Evolutionary conservation across 2,329 filamentous ascomycete species (phyloP), one percentile per base, ranked within the genome.

Genomic region (Arthrinium puccinioides): DNA sequence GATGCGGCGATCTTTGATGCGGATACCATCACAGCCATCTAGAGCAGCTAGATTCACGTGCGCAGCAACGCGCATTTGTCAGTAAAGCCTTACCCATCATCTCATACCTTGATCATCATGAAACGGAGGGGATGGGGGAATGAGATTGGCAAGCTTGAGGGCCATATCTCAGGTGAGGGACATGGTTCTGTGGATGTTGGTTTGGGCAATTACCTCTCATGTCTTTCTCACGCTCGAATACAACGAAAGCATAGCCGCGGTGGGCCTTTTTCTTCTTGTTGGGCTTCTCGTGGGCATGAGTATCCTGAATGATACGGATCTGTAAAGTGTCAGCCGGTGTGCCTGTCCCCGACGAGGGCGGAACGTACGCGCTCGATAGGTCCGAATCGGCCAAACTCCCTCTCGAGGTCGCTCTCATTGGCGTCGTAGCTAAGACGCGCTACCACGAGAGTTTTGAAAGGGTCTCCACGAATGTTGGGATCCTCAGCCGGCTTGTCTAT

Each of bases 181-280:
- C 53, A 58, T 57, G 58, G 52, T 55, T 51, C 55, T 56, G 51
- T 51, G 52, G 51, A 49, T 55, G 59, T 62, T 56, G 51, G 61
- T 58, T 66, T 60, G 60, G 57, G 59, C 63, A 64, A 68, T 79
- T 94, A 96, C 89, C 88, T 87, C 94, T 94, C 89, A 97, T 96
- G 60, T 97, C 92, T 64, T 90, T 89, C 66, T 97, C 92, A 61
- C 87, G 83, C 64, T 97, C 90, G 59, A 90, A 98, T 38, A 97
- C 87, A 50, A 98, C 84, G 58, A 98, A 98, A 44, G 87, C 92
- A 62, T 98, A 98, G 44, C 92, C 92, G 54, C 83, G 76, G 56
- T 94, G 86, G 35, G 82, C 68, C 67, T 88, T 88, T 57, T 83
- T 83, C 57, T 86, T 82, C 65, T 89, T 87, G 53, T 82, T 84